A percentile compares a stretch with the other conserved stretches of the same genome.
phyloP scores from a whole-genome alignment of 306 rosid species.

The Oemleria cerasiformis region DNA sequence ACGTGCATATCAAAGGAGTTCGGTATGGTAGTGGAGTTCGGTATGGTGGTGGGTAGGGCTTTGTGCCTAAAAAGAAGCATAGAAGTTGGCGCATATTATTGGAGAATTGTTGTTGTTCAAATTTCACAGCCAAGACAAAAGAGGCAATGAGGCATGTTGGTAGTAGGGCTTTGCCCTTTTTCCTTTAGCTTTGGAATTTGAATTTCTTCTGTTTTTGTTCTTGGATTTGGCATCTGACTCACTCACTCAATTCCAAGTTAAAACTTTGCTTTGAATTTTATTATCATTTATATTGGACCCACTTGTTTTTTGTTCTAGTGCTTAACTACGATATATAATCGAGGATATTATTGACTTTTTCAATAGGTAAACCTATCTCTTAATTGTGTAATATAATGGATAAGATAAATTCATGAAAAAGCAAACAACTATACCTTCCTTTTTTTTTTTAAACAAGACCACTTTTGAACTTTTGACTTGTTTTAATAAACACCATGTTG shows the following conservation, averaged over 20 bases:
- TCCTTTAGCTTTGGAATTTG: neutral
- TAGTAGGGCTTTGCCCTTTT: neutral
- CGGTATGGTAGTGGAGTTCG: too few relatives aligned
- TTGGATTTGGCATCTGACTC: constrained; percentile 22
- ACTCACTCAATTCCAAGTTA: neutral
- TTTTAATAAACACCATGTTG: neutral
- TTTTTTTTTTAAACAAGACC: neutral
- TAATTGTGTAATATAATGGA: neutral
- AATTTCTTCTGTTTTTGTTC: neutral
- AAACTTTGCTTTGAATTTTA: too few relatives aligned
- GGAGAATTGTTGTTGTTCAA: neutral
- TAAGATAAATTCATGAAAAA: neutral
- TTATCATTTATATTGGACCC: too few relatives aligned
- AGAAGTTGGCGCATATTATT: constrained; percentile 2
- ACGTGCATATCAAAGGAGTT: too few relatives aligned
- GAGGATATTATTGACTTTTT: too few relatives aligned
- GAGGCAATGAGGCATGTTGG: constrained; percentile 4
- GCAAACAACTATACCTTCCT: neutral
- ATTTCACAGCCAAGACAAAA: too few relatives aligned
- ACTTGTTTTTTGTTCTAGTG: too few relatives aligned
- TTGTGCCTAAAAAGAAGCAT: constrained; percentile 3
- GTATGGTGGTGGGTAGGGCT: too few relatives aligned
- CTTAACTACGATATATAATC: too few relatives aligned
- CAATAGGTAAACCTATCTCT: too few relatives aligned
- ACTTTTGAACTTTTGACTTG: constrained; percentile 18